Evolutionary conservation across 106 monocot genomes (phyloP).

Genomic region (Hemerocallis citrina): DNA sequence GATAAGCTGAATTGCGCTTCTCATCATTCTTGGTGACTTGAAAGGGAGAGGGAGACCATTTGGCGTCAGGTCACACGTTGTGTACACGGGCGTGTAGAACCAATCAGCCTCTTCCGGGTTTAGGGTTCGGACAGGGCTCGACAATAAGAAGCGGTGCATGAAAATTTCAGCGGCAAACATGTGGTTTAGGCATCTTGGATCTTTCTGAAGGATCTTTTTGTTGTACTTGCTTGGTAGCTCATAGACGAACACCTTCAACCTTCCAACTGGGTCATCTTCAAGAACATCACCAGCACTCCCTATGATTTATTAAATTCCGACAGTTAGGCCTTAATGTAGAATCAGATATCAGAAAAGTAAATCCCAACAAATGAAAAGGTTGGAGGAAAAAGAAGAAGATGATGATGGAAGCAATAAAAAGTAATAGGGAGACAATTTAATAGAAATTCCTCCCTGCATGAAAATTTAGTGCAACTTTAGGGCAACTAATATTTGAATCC

Average conservation of each 20-base stretch:
- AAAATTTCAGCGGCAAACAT: slow-evolving; percentile 71
- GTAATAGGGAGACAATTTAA: too few species aligned
- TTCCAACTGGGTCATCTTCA: slow-evolving; percentile 56
- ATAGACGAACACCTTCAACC: slow-evolving; percentile 58
- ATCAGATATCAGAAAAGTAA: background rate
- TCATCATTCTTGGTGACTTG: slow-evolving; percentile 66
- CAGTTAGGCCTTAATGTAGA: background rate
- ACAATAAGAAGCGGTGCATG: slow-evolving; percentile 55
- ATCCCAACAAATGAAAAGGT: too few species aligned
- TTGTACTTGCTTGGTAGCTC: slow-evolving; percentile 62
- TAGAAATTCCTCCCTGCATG: too few species aligned
- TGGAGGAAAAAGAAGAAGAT: background rate
- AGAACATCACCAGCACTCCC: slow-evolving; percentile 60
- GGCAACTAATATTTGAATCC: too few species aligned
- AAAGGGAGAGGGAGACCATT: slow-evolving; percentile 56
- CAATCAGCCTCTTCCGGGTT: slow-evolving; percentile 68
- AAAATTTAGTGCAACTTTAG: too few species aligned
- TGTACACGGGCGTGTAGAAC: slow-evolving; percentile 69
- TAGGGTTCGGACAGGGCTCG: slow-evolving; percentile 54
- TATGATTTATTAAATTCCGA: slow-evolving; percentile 2
- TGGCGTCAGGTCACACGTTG: slow-evolving; percentile 53
- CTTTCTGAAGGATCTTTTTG: slow-evolving; percentile 44
- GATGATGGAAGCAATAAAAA: background rate
- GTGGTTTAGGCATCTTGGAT: slow-evolving; percentile 52
- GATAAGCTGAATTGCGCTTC: slow-evolving; percentile 52